Evolutionary conservation across 1,284 basidiomycete species (phyloP), one percentile per base, ranked within the genome.

Genomic region (Coniferiporia weirii): DNA sequence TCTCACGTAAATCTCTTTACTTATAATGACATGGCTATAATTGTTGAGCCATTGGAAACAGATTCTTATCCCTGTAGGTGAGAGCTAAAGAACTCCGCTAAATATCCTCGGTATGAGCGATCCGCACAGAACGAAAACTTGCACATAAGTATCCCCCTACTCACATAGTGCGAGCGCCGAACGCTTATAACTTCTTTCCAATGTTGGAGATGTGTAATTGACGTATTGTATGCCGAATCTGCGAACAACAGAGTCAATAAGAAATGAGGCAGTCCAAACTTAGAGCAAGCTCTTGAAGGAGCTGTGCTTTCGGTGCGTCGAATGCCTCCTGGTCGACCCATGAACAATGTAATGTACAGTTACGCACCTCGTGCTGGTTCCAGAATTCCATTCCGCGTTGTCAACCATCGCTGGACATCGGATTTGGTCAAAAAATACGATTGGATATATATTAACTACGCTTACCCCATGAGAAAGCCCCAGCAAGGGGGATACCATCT

Each of bases 171-270:
- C 68, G 50, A 78, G 63, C 8, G 77, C 76, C 22, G 78, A 79
- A 4, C 77, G 73, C 62, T 79, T 80, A 61, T 78, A 79, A 1
- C 69, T 70, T 50, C 78, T 67, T 53, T 79, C 74, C 20, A 79
- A 67, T 1, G 76, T 76, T 4, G 38, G 38, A 12, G 38, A 12
- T 40, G 76, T 77, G 55, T 78, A 78, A 57, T 80, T 79, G 56
- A 79, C 76, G 62, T 78, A 69, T 62, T 79, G 78, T 27, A 80
- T 78, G 0, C 78, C 78, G 58, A 80, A 79, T 55, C 75, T 76
- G 52, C 27, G 56, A 47, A 40, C 44, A 51, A 27, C 27, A 27
- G 27, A 27, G 27, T 40, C 38, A 40, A 40, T 40, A 40, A 15
- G 15, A 40, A 40, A 40, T 6, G 12, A 7, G 15, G 12, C 38